Evolutionary conservation across 805 yeast species (phyloP).

Genomic region (Helenozyma rhizophorensis): DNA sequence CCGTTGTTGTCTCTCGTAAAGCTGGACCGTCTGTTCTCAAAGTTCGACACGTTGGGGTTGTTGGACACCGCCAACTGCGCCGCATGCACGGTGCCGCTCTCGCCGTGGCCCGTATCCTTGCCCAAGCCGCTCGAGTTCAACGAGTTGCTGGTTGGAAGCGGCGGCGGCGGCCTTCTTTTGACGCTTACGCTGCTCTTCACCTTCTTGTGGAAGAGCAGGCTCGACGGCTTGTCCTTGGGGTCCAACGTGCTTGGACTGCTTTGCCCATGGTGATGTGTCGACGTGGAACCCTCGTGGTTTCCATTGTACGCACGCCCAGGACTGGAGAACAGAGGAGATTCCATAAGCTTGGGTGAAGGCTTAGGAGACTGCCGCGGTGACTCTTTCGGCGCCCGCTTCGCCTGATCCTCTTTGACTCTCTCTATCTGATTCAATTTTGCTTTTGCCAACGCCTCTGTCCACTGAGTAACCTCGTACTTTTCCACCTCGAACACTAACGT

Average conservation of each 20-base stretch:
- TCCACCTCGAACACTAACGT: conserved; percentile 57
- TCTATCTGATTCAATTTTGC: conserved; percentile 21
- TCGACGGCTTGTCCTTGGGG: conserved; percentile 2
- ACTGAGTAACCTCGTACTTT: conserved; percentile 44
- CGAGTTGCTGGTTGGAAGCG: conserved; percentile 13
- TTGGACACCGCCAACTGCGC: conserved; percentile 41
- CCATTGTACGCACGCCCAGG: background rate
- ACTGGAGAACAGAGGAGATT: conserved; percentile 18
- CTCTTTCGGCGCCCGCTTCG: background rate
- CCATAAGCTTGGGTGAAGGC: conserved; percentile 19
- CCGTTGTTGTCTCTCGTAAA: conserved; percentile 26
- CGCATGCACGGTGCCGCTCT: conserved; percentile 35
- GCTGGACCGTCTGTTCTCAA: conserved; percentile 31
- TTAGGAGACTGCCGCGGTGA: background rate
- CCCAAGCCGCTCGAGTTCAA: conserved; percentile 17
- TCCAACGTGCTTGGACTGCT: conserved; percentile 1
- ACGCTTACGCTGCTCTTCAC: too few relatives aligned
- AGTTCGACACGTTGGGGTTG: conserved; percentile 18
- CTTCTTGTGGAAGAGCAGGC: conserved; percentile 1
- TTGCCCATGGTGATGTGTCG: background rate
- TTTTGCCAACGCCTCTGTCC: conserved; percentile 35
- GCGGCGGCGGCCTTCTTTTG: conserved; percentile 7
- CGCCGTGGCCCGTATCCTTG: conserved; percentile 10
- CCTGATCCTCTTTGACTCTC: conserved; percentile 9
- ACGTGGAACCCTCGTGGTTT: too few relatives aligned